A percentile compares a stretch with the other conserved stretches of the same genome.
Conservation (phyloP, 495 filamentous ascomycete species). For the Mytilinidion resinicola region DNA sequence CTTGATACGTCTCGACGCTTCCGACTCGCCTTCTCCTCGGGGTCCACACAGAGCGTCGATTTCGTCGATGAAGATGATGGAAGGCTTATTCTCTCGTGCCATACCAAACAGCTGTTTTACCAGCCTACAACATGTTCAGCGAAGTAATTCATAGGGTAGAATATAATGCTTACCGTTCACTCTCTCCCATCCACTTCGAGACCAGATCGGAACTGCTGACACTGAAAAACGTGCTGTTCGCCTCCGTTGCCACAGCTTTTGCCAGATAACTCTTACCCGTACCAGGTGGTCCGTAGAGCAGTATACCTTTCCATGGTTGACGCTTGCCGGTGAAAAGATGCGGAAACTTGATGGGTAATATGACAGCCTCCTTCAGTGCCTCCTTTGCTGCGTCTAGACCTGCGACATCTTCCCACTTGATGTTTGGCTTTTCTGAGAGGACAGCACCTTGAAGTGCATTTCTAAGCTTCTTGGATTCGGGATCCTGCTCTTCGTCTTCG, state of each 20-base stretch:
- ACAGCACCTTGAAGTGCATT: slow-evolving; percentile 89
- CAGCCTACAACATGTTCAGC: slow-evolving; percentile 49
- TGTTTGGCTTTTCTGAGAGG: slow-evolving; percentile 86
- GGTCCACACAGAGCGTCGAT: slow-evolving; percentile 96
- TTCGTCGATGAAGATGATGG: slow-evolving; percentile 99
- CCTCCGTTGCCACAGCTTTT: slow-evolving; percentile 96
- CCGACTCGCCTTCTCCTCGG: slow-evolving; percentile 93
- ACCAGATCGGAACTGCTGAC: slow-evolving; percentile 95
- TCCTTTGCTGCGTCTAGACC: slow-evolving; percentile 93
- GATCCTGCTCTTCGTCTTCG: slow-evolving; percentile 67
- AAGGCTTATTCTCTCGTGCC: slow-evolving; percentile 95
- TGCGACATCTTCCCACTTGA: slow-evolving; percentile 98
- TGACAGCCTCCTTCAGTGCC: slow-evolving; percentile 93
- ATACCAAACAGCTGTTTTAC: slow-evolving; percentile 97
- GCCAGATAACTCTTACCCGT: slow-evolving; percentile 96
- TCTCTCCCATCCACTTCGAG: slow-evolving; percentile 99
- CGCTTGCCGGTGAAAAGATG: slow-evolving; percentile 95
- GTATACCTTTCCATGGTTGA: slow-evolving; percentile 96
- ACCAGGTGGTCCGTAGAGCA: slow-evolving; percentile 92
- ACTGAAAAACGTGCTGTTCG: slow-evolving; percentile 99
- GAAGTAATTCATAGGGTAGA: not conserved
- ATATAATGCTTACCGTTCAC: slow-evolving; percentile 68
- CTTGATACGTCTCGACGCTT: slow-evolving; percentile 95
- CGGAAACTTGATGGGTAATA: slow-evolving; percentile 96
- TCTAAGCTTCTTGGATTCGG: slow-evolving; percentile 90